Evolutionary conservation across 169 alveolate genomes (phyloP).

Genomic region (Plasmodium reichenowi): DNA sequence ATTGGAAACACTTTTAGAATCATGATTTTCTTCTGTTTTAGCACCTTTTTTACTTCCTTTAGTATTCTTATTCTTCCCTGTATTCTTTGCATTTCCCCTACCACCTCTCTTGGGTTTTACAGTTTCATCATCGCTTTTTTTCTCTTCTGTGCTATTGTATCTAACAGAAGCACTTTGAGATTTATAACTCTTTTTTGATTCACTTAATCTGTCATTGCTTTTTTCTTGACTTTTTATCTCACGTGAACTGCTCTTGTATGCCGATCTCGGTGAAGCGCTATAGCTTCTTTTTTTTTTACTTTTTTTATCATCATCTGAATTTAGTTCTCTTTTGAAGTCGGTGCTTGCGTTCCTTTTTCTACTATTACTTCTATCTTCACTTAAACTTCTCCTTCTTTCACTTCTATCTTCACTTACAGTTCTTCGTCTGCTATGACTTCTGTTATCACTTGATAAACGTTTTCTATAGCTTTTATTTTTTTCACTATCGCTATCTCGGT

Average conservation of each 20-base stretch:
- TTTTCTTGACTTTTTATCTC: slow-evolving; percentile 30
- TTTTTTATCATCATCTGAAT: slow-evolving; percentile 35
- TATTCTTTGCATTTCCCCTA: slow-evolving; percentile 12
- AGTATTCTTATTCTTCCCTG: slow-evolving; percentile 11
- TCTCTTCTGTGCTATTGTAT: slow-evolving; percentile 33
- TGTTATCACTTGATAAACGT: slow-evolving; percentile 6
- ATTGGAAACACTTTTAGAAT: slow-evolving; percentile 42
- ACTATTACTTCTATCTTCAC: slow-evolving; percentile 48
- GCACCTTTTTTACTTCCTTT: slow-evolving; percentile 20
- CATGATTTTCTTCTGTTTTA: slow-evolving; percentile 40
- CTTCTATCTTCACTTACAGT: slow-evolving; percentile 9
- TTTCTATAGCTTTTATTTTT: slow-evolving; percentile 44
- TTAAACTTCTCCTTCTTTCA: slow-evolving; percentile 40
- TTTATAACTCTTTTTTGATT: slow-evolving; percentile 36
- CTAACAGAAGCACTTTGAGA: slow-evolving; percentile 23
- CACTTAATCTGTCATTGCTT: slow-evolving; percentile 25
- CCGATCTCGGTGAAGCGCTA: slow-evolving; percentile 7
- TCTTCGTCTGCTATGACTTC: slow-evolving; percentile 13
- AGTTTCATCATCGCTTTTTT: slow-evolving; percentile 27
- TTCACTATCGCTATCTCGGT: slow-evolving; percentile 42
- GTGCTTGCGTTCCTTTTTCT: slow-evolving; percentile 7
- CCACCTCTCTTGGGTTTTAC: neutral
- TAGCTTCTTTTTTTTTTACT: slow-evolving; percentile 19
- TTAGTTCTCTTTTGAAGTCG: slow-evolving; percentile 49
- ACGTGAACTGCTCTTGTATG: slow-evolving; percentile 8